phyloP scores from a whole-genome alignment of 2,329 filamentous ascomycete species.

The Venturia effusa region DNA sequence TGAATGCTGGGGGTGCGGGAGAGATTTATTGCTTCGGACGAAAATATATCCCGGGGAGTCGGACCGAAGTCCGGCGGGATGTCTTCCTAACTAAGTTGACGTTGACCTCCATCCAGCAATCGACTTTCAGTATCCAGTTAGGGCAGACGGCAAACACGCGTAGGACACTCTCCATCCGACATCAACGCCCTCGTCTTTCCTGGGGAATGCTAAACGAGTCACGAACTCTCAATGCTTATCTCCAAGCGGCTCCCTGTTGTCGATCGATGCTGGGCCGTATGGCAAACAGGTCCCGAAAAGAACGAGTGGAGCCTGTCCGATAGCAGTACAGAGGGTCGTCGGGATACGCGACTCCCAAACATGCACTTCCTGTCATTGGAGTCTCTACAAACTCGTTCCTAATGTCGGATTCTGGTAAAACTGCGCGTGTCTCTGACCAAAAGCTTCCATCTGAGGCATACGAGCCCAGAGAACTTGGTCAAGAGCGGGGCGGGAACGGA shows the following conservation, averaged over 20 bases:
- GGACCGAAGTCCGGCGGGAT: neutral
- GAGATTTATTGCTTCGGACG: neutral
- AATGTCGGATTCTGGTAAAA: neutral
- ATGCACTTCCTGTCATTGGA: neutral
- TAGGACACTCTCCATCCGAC: neutral
- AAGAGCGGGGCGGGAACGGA: neutral
- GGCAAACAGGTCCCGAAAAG: neutral
- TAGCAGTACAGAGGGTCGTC: neutral
- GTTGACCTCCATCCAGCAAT: neutral
- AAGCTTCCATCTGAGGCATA: neutral
- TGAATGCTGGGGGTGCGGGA: neutral
- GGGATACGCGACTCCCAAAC: neutral
- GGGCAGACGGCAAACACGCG: no score
- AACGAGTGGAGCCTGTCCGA: neutral
- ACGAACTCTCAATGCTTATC: neutral
- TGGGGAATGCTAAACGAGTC: neutral
- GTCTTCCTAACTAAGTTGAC: neutral
- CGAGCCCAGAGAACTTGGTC: neutral
- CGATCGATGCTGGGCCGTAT: neutral
- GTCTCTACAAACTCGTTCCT: neutral
- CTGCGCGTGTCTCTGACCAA: neutral
- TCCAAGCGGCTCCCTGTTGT: neutral
- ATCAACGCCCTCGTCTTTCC: neutral
- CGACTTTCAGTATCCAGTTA: neutral
- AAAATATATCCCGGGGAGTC: neutral